Evolutionary conservation across 768 basidiomycete genomes (phyloP), one percentile per base, ranked within the genome.

Genomic region (Boletus speciosus): DNA sequence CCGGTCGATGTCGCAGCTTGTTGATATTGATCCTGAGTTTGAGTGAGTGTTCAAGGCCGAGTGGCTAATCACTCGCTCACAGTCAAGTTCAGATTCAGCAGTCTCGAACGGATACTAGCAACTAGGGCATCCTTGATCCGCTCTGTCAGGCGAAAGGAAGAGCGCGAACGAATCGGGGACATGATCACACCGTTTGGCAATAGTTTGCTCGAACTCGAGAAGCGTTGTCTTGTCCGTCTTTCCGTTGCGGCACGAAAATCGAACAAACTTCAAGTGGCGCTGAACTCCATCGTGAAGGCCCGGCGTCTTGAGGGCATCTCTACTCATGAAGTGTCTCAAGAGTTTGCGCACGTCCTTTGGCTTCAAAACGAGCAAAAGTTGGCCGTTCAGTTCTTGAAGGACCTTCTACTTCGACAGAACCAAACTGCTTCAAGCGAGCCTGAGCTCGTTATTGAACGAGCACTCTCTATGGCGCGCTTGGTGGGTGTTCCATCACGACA

Each of bases 311-410:
- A 82, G 55, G 64, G 57, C 2, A 58, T 51, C 1, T 66, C 78
- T 0, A 75, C 81, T 4, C 73, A 74, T n/a, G 76, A 79, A 29
- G 82, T 89, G 23, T 81, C 84, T 0, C 78, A 86, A 61, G 95
- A 97, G 66, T 93, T 92, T 61, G 88, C 96, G 15, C 82, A 86
- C 54, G 93, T 98, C 16, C 77, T 98, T 7, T 98, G 96, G 93
- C 70, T 81, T 10, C 87, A 91, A 55, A 84, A 82, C 41, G 96
- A 99, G 66, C 88, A 93, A 61, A 84, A 83, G 56, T 69, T 87
- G 5, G 95, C 96, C 0, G 86, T 95, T 42, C 81, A 86, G 55
- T 85, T 81, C 47, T 75, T 96, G 49, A 79, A 78, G 48, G 72
- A 74, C 35, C 66, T 76, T 34, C 25, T 64, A 32, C 45, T 50